These are phyloP conservation scores for Amanita fuliginea DNA, from an alignment of 768 basidiomycete genomes.

Conservation along the genomic window DNA sequence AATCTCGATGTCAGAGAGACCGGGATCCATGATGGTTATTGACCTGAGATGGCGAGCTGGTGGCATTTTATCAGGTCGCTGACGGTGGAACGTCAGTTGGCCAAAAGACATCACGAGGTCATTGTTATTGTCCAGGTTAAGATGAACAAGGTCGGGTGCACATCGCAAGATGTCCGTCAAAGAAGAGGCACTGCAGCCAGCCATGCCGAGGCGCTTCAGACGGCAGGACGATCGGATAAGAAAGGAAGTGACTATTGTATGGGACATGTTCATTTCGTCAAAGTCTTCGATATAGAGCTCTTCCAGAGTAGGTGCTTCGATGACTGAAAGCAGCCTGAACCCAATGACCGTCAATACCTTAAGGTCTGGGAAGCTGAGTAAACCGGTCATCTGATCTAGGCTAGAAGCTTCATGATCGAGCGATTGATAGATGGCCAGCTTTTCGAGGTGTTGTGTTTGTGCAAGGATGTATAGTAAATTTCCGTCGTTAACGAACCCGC, in stretches of 20 bases:
- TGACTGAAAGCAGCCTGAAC: neutral
- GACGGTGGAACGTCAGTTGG: neutral
- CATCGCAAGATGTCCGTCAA: neutral
- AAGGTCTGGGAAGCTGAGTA: neutral
- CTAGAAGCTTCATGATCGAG: neutral
- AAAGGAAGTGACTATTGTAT: neutral
- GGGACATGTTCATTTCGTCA: neutral
- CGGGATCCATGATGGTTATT: neutral
- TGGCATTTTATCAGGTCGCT: neutral
- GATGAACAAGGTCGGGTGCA: slow-evolving; percentile 1
- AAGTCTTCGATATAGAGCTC: neutral
- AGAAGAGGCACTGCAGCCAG: neutral
- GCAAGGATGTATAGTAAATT: neutral
- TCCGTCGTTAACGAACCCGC: neutral
- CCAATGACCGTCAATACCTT: neutral
- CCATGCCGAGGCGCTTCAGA: neutral
- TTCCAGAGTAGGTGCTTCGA: neutral
- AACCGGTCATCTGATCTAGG: neutral
- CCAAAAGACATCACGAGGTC: neutral
- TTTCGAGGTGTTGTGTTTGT: slow-evolving; percentile 1
- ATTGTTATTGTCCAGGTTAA: neutral
- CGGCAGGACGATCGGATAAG: neutral
- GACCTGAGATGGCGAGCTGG: neutral
- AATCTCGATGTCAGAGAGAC: neutral
- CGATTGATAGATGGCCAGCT: neutral